Conservation (phyloP, 164 flowering plant species). For the Nymphaea thermarum region DNA sequence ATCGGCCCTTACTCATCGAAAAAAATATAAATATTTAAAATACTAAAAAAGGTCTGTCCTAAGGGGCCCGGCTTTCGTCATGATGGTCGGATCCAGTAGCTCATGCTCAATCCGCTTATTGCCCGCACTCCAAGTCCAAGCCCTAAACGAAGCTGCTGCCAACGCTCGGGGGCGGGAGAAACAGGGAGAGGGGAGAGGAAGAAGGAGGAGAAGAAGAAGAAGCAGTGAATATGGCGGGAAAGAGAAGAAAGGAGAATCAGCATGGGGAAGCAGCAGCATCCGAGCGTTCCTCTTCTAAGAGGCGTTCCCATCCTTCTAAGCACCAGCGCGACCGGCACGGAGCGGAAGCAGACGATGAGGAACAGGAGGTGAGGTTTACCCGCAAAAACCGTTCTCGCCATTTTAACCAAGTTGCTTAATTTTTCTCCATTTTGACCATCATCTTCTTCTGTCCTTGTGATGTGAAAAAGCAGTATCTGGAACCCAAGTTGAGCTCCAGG, state of each 20-base stretch:
- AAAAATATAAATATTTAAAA: too few species aligned
- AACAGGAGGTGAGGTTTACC: constrained; percentile 15
- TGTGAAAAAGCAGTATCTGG: constrained; percentile 24
- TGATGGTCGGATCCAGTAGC: too few species aligned
- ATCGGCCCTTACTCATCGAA: too few species aligned
- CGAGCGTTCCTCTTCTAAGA: constrained; percentile 19
- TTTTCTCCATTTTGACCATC: not conserved
- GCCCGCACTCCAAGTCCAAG: too few species aligned
- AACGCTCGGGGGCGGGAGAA: too few species aligned
- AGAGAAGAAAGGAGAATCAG: constrained; percentile 10
- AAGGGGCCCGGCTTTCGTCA: too few species aligned
- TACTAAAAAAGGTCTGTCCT: too few species aligned
- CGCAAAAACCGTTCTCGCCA: not conserved
- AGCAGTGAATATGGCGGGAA: not conserved
- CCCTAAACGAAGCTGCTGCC: too few species aligned
- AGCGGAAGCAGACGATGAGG: not conserved
- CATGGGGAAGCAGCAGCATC: constrained; percentile 16
- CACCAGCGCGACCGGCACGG: constrained; percentile 21
- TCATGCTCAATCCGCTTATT: too few species aligned
- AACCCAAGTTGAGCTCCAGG: constrained; percentile 51
- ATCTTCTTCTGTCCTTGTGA: not conserved
- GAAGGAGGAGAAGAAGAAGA: not conserved
- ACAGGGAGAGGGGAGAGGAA: not conserved
- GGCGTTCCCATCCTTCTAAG: constrained; percentile 32
- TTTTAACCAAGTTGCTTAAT: not conserved